phyloP scores from a whole-genome alignment of 805 yeast species.

The Candida gorgasii region DNA sequence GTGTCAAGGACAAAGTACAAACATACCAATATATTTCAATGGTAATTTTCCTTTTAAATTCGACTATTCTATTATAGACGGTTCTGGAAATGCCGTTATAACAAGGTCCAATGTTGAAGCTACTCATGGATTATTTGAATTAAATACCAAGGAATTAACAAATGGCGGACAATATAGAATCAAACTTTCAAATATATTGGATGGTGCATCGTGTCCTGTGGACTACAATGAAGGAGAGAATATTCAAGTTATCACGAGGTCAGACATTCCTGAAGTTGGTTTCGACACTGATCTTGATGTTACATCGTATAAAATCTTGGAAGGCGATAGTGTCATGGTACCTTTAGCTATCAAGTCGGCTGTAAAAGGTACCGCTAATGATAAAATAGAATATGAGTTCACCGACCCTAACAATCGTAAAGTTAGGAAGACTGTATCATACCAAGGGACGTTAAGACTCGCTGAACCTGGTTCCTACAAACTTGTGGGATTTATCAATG shows the following conservation, averaged over 20 bases:
- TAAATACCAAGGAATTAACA: slow-evolving; percentile 54
- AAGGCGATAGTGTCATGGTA: slow-evolving; percentile 58
- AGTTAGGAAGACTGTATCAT: neutral
- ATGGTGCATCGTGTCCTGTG: slow-evolving; percentile 79
- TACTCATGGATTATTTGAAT: slow-evolving; percentile 15
- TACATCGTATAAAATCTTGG: slow-evolving; percentile 46
- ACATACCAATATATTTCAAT: slow-evolving; percentile 57
- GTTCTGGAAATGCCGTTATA: slow-evolving; percentile 12
- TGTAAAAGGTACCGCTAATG: slow-evolving; percentile 28
- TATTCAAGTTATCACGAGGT: slow-evolving; percentile 60
- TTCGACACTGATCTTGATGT: slow-evolving; percentile 25
- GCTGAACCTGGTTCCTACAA: slow-evolving; percentile 27
- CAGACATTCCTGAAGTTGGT: slow-evolving; percentile 58
- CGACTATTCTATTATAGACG: slow-evolving; percentile 64
- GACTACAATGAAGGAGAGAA: slow-evolving; percentile 55
- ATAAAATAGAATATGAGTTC: slow-evolving; percentile 33
- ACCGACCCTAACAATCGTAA: slow-evolving; percentile 14
- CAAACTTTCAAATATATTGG: slow-evolving; percentile 64
- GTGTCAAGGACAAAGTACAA: slow-evolving; percentile 31
- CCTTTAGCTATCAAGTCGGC: slow-evolving; percentile 50
- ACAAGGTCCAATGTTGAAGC: slow-evolving; percentile 4
- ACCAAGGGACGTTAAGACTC: slow-evolving; percentile 6
- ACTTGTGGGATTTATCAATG: slow-evolving; percentile 39
- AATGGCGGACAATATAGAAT: slow-evolving; percentile 76
- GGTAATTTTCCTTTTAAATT: slow-evolving; percentile 83